Percentiles rank a stretch among this genome's conserved stretches.
phyloP scores from a whole-genome alignment of 75 land plant species.

The Azolla pinnata region DNA sequence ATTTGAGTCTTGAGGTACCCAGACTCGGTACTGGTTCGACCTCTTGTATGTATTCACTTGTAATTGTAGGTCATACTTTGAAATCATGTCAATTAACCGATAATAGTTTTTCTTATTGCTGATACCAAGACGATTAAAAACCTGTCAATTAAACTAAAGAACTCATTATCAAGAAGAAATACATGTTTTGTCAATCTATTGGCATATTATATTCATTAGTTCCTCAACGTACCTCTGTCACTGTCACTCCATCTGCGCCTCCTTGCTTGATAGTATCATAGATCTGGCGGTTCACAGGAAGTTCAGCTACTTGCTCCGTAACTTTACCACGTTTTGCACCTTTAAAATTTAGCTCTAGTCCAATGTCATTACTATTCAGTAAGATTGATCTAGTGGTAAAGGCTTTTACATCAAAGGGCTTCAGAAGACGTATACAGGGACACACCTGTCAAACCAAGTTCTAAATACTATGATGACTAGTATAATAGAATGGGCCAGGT shows the following conservation, averaged over 20 bases:
- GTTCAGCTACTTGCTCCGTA: constrained; percentile 69
- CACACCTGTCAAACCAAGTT: constrained; percentile 34
- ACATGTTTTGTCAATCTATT: neutral
- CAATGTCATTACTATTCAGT: constrained; percentile 25
- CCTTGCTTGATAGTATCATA: constrained; percentile 66
- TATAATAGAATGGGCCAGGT: too few species aligned
- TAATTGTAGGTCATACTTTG: constrained; percentile 48
- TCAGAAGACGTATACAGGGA: constrained; percentile 57
- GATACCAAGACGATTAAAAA: constrained; percentile 65
- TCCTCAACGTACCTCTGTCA: constrained; percentile 39
- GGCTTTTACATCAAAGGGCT: constrained; percentile 37
- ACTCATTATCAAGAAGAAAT: neutral
- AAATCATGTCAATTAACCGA: constrained; percentile 41
- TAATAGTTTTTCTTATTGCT: constrained; percentile 49
- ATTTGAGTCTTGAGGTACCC: constrained; percentile 26
- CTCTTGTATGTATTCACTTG: constrained; percentile 55
- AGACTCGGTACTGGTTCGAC: constrained; percentile 47
- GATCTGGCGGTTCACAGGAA: constrained; percentile 68
- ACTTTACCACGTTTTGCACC: constrained; percentile 44
- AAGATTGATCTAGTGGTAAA: constrained; percentile 35
- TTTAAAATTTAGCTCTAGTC: constrained; percentile 25
- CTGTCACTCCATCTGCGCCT: constrained; percentile 60
- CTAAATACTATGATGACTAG: too few species aligned
- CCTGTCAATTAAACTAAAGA: constrained; percentile 28
- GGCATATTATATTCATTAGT: neutral